Percentiles rank a stretch among this genome's conserved stretches.
Evolutionary conservation across 1,284 basidiomycete genomes (phyloP).

Genomic region (Fomitiporia mediterranea): DNA sequence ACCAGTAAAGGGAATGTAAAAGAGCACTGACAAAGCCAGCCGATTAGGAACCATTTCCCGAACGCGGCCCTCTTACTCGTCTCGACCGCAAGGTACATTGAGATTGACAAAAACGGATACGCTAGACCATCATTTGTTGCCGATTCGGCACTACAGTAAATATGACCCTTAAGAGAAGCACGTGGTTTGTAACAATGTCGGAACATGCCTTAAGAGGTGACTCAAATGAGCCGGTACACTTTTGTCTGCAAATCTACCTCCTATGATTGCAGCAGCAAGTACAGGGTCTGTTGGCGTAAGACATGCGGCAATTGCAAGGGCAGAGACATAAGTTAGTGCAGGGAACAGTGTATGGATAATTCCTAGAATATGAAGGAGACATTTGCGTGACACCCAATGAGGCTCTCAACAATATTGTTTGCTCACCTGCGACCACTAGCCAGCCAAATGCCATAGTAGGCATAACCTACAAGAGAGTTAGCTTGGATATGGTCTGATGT

Average conservation of each 20-base stretch:
- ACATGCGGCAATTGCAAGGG: slow-evolving; percentile 85
- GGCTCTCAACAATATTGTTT: too few relatives aligned
- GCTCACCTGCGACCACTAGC: slow-evolving; percentile 57
- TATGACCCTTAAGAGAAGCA: background rate
- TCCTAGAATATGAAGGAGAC: slow-evolving; percentile 30
- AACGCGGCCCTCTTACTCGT: slow-evolving; percentile 59
- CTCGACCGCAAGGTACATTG: slow-evolving; percentile 83
- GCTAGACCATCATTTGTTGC: slow-evolving; percentile 86
- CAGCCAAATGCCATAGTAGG: slow-evolving; percentile 80
- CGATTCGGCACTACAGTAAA: slow-evolving; percentile 70
- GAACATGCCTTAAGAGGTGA: slow-evolving; percentile 48
- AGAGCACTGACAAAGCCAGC: slow-evolving; percentile 62
- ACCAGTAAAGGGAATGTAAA: background rate
- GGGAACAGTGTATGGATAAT: slow-evolving; percentile 70
- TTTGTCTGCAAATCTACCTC: slow-evolving; percentile 83
- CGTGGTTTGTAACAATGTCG: background rate
- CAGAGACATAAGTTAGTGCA: slow-evolving; percentile 60
- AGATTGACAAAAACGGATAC: slow-evolving; percentile 87
- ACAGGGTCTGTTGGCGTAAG: slow-evolving; percentile 94
- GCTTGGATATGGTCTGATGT: background rate
- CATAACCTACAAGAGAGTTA: slow-evolving; percentile 34
- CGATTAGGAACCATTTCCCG: slow-evolving; percentile 71
- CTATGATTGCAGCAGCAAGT: slow-evolving; percentile 42
- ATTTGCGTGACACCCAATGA: too few relatives aligned
- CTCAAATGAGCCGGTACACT: slow-evolving; percentile 86